Conservation (phyloP, 345 rosid species). For the Pelargonium nanum region DNA sequence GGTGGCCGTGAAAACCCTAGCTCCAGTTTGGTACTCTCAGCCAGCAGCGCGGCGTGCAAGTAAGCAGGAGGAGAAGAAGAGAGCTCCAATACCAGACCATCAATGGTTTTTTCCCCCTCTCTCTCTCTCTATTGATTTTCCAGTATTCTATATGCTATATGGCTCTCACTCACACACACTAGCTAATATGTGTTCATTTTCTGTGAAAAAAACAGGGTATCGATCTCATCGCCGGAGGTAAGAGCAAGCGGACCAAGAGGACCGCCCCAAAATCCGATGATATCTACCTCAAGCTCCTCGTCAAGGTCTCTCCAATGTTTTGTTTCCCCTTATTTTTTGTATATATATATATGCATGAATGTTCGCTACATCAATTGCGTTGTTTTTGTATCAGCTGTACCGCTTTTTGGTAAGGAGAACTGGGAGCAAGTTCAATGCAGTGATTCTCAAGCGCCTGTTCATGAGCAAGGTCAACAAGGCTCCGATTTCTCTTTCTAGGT, state of each 20-base stretch:
- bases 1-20: too few species aligned
- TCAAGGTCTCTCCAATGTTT: constrained; percentile 42
- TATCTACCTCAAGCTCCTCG: constrained; percentile 88
- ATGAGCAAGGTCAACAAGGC: constrained; percentile 95
- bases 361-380: neutral
- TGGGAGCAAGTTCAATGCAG: constrained; percentile 79
- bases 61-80: too few species aligned
- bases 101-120: too few species aligned
- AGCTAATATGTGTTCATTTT: too few species aligned
- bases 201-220: constrained; percentile 63
- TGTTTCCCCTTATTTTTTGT: neutral
- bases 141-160: too few species aligned
- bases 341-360: neutral
- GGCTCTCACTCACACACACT: too few species aligned
- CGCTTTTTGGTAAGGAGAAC: constrained; percentile 86
- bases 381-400: constrained; percentile 39
- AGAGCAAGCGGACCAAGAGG: constrained; percentile 83
- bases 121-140: too few species aligned
- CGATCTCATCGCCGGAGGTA: constrained; percentile 89
- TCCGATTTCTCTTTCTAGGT: constrained; percentile 77
- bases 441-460: constrained; percentile 83
- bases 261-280: constrained; percentile 86
- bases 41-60: too few species aligned
- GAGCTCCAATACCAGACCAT: too few species aligned
- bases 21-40: too few species aligned